phyloP scores from a whole-genome alignment of 129 eudicot species.

The Artemisia argyi region DNA sequence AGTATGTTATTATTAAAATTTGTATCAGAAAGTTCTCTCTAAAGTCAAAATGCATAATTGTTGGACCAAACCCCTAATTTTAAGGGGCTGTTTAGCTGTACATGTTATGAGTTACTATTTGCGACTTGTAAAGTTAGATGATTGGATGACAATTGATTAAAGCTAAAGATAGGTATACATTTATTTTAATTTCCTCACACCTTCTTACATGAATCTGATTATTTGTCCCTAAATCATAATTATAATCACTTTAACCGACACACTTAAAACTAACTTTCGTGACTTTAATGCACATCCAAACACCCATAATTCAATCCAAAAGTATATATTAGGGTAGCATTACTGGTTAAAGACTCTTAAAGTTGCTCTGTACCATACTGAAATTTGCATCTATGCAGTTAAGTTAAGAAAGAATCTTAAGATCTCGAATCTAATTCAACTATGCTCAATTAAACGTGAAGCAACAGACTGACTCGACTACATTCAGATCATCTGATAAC shows the following conservation, averaged over 20 bases:
- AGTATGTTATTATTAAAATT: neutral
- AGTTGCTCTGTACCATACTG: neutral
- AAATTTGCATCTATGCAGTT: neutral
- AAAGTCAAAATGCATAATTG: neutral
- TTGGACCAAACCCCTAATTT: neutral
- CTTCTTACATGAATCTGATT: neutral
- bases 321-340: neutral
- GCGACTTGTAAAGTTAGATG: neutral
- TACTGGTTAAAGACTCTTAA: constrained; percentile 3
- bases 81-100: neutral
- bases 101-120: neutral
- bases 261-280: no score
- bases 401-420: neutral
- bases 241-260: no score
- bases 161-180: neutral
- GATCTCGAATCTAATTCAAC: neutral
- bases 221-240: neutral
- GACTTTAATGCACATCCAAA: no score
- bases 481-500: neutral
- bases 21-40: neutral
- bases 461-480: neutral
- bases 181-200: neutral
- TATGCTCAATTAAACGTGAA: neutral
- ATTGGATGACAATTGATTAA: neutral
- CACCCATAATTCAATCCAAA: neutral